Percentiles rank a stretch among this genome's conserved stretches.
phyloP scores from a whole-genome alignment of 345 rosid genomes.

The Arabidopsis arenosa region DNA sequence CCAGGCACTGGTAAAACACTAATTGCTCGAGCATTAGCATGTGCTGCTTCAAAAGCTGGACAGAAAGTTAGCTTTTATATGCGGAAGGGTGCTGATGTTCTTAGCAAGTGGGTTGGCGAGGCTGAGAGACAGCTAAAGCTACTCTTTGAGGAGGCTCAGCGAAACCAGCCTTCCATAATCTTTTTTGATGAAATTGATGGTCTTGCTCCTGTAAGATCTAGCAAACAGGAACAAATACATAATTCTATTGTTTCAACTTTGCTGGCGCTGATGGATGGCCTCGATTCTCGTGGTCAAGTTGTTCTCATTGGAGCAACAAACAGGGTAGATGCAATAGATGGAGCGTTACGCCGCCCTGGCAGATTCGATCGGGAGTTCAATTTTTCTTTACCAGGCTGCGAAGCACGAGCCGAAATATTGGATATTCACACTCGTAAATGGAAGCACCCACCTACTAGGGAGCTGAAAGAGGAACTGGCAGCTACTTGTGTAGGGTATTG shows the following conservation, averaged over 20 bases:
- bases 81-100: conserved; percentile 99
- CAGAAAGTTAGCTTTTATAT: conserved; percentile 99
- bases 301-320: conserved; percentile 99
- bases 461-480: conserved; percentile 87
- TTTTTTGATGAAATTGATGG: conserved; percentile 99
- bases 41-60: conserved; percentile 99
- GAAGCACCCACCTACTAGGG: conserved; percentile 89
- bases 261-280: conserved; percentile 99
- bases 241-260: conserved; percentile 98
- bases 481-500: conserved; percentile 99
- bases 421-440: conserved; percentile 98
- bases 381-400: conserved; percentile 97
- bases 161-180: conserved; percentile 97
- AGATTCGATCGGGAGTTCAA: conserved; percentile 98
- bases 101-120: conserved; percentile 99
- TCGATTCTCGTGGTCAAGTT: conserved; percentile 99
- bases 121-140: conserved; percentile 98
- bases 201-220: conserved; percentile 98
- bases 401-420: conserved; percentile 96
- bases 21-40: conserved; percentile 98
- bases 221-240: conserved; percentile 99
- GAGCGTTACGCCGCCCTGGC: conserved; percentile 99
- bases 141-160: conserved; percentile 98
- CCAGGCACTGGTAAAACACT: conserved; percentile 99
- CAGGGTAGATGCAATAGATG: conserved; percentile 99